Base-by-base conservation (phyloP, 2,329 filamentous ascomycete species). In the Geosmithia putterillii region DNA sequence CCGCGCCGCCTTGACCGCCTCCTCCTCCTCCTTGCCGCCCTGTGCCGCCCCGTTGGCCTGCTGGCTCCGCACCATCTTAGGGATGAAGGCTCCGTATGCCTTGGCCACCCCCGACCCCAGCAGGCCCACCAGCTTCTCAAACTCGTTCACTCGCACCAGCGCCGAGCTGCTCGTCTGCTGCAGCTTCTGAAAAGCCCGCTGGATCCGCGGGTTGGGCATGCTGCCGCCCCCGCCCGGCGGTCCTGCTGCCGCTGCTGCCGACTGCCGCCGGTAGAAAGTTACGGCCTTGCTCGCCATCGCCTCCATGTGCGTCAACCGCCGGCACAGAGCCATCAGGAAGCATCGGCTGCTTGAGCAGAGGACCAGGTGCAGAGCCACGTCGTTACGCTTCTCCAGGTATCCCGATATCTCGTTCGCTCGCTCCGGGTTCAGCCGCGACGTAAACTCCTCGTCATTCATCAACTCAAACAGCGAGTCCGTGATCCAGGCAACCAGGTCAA, bases 341-440 rank as follows among this genome's bases (percentile, higher is more conserved):
- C 78, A 76, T 12, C 87, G 76, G 10, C 82, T 82, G 42, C 83
- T 79, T 23, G 83, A 88, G 53, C 80, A 83, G 23, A 94, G 72
- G 18, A 92, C 57, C 38, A 82, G 62, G 49, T 82, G 76, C 10
- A 82, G 60, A 2, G 75, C 67, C 32, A 81, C 67, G 38, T 79
- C 71, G 49, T 78, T 75, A 39, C 66, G 69, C 34, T 65, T 58
- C 12, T 71, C 67, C 7, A 82, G 60, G 48, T 78, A 74, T 2
- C 58, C 52, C 2, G 69, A 64, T 47, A 80, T 59, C 37, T 76
- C 68, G 2, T 56, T 50, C 34, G 74, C 70, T 20, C 70, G 67
- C 21, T 64, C 60, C 7, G 60, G 65, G 6, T 60, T 54, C n/a
- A 79, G 62, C 4, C 74, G 64, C 36, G 63, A 61, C 52, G 70